These are phyloP conservation scores for Lentinus brumalis DNA, from an alignment of 768 basidiomycete genomes.

Conservation along the genomic window DNA sequence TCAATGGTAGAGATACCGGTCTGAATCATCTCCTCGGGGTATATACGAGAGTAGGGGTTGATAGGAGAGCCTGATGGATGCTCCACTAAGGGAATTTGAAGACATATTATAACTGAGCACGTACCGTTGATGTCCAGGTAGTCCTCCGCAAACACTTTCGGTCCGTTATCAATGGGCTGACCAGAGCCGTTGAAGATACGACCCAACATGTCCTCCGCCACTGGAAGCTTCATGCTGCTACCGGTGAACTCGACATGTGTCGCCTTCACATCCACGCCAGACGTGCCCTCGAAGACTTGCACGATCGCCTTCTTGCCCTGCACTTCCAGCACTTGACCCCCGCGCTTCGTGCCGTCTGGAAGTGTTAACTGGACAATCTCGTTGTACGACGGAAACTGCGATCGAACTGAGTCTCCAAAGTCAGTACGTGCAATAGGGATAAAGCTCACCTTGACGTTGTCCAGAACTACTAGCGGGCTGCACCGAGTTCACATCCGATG, in stretches of 20 bases:
- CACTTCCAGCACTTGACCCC: constrained; percentile 97
- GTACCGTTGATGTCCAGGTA: constrained; percentile 98
- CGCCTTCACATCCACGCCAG: constrained; percentile 95
- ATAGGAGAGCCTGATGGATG: constrained; percentile 82
- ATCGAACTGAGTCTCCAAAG: constrained; percentile 9
- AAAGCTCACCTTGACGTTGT: constrained; percentile 91
- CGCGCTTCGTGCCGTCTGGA: constrained; percentile 92
- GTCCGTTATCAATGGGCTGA: constrained; percentile 97
- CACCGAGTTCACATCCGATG: not conserved
- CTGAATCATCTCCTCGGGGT: constrained; percentile 99
- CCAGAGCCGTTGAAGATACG: constrained; percentile 99
- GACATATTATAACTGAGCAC: constrained; percentile 26
- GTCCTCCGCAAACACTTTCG: constrained; percentile 99
- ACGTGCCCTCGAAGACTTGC: constrained; percentile 98
- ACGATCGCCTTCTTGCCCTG: constrained; percentile 99
- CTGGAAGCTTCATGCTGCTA: constrained; percentile 97
- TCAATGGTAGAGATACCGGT: constrained; percentile 99
- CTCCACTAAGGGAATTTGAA: not conserved
- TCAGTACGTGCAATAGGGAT: not conserved
- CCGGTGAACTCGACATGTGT: constrained; percentile 99
- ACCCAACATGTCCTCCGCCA: constrained; percentile 98
- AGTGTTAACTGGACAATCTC: constrained; percentile 96
- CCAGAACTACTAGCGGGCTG: constrained; percentile 93
- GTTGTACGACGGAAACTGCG: constrained; percentile 94
- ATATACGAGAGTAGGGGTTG: constrained; percentile 97